Base-by-base conservation (phyloP, 2,329 filamentous ascomycete genomes). In the Aspergillus carbonarius region DNA sequence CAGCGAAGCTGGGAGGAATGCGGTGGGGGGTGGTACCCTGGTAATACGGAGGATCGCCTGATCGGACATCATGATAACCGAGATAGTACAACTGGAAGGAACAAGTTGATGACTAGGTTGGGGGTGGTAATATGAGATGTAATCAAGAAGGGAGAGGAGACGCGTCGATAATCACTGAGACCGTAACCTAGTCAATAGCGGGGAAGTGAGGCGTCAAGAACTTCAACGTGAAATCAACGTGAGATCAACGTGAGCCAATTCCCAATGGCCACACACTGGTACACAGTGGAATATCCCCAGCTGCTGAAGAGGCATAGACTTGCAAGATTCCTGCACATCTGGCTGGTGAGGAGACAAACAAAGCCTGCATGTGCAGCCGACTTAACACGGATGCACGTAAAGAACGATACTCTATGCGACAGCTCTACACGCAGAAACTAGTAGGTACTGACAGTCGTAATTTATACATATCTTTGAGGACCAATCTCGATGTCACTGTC, bases 21-120 rank as follows among this genome's bases (percentile, higher is more conserved):
- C n/a, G 34, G 48, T 48, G 25, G 46, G 32, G 60, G 44, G 58
- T 75, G 81, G 67, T 80, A 92, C 89, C 80, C 91, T 90, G 63
- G 90, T 90, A 76, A 96, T 93, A 64, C 92, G 89, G 67, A 96
- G 88, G 69, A 96, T 91, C 60, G 90, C 91, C 76, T 96, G 91
- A 76, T 95, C 92, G 62, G 88, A 86, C 88, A 91, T 91, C 50
- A 53, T 66, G 40, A 40, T 18, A n/a, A 30, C 27, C 8, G 34
- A 54, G 20, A 20, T 48, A 8, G 15, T 39, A n/a, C 35, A 54
- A 23, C 15, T 18, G 12, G 17, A 25, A 34, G 25, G 9, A 25
- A 23, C 9, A 18, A 13, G 10, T 42, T 40, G 15, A 30, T 25
- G 44, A n/a, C 27, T 32, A 54, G 9, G 37, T 23, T 54, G 39